Conservation (phyloP, 2,329 filamentous ascomycete species). For the Knoxdaviesia capensis region DNA sequence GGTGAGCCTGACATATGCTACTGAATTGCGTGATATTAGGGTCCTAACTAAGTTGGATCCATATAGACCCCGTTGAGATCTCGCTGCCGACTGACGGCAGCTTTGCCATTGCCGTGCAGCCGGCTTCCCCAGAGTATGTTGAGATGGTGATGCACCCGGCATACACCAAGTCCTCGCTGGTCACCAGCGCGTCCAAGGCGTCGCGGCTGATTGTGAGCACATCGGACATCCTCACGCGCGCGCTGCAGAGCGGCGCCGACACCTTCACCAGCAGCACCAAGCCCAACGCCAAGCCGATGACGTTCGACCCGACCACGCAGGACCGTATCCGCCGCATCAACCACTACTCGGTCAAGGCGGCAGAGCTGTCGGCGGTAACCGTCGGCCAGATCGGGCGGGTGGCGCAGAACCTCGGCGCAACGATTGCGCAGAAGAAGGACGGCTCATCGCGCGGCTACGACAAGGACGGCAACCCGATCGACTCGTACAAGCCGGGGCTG, state of each 20-base stretch:
- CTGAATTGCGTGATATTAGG: conserved; percentile 5
- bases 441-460: conserved; percentile 40
- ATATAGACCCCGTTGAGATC: conserved; percentile 54
- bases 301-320: conserved; percentile 72
- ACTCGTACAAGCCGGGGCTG: conserved; percentile 67
- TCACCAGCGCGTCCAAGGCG: conserved; percentile 70
- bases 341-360: conserved; percentile 62
- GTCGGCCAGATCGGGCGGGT: conserved; percentile 67
- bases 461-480: conserved; percentile 44
- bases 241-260: conserved; percentile 58
- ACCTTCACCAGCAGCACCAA: conserved; percentile 63
- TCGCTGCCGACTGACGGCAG: conserved; percentile 48
- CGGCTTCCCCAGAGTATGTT: conserved; percentile 50
- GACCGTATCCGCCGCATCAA: conserved; percentile 75
- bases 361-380: conserved; percentile 64
- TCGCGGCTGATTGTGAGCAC: conserved; percentile 85
- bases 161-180: conserved; percentile 74
- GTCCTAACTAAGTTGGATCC: background rate
- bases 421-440: conserved; percentile 34
- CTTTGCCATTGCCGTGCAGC: conserved; percentile 43
- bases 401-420: conserved; percentile 78
- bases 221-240: conserved; percentile 58
- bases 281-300: conserved; percentile 61
- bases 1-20: conserved; percentile 29
- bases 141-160: conserved; percentile 67